Conservation (phyloP, 2,329 filamentous ascomycete species). For the Beauveria sp. region DNA sequence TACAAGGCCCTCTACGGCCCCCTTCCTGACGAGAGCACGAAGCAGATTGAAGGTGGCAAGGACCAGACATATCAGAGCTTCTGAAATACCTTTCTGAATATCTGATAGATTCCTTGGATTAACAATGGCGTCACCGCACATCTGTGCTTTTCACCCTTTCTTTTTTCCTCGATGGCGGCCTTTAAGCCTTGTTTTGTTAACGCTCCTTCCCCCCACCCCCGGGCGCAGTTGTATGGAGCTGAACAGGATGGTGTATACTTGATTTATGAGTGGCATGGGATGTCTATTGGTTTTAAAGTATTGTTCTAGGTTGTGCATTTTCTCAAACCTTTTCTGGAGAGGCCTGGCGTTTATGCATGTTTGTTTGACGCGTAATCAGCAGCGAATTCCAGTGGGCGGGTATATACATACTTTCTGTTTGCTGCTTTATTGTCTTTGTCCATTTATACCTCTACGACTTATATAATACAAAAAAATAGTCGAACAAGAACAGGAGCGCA, state of each 20-base stretch:
- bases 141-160: neutral
- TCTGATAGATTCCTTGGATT: neutral
- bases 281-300: neutral
- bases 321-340: neutral
- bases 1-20: slow-evolving; percentile 50
- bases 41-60: slow-evolving; percentile 3
- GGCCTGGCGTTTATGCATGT: neutral
- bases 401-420: neutral
- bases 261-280: neutral
- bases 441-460: neutral
- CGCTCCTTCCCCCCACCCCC: neutral
- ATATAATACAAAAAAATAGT: neutral
- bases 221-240: neutral
- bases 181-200: neutral
- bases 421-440: neutral
- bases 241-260: neutral
- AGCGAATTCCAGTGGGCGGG: neutral
- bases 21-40: slow-evolving; percentile 20
- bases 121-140: neutral
- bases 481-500: neutral
- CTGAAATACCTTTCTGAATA: neutral
- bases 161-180: neutral
- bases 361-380: neutral
- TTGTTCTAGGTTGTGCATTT: neutral
- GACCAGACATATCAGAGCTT: neutral